Evolutionary conservation across 805 yeast species (phyloP), one percentile per base, ranked within the genome.

Genomic region (Hanseniaspora thailandica): DNA sequence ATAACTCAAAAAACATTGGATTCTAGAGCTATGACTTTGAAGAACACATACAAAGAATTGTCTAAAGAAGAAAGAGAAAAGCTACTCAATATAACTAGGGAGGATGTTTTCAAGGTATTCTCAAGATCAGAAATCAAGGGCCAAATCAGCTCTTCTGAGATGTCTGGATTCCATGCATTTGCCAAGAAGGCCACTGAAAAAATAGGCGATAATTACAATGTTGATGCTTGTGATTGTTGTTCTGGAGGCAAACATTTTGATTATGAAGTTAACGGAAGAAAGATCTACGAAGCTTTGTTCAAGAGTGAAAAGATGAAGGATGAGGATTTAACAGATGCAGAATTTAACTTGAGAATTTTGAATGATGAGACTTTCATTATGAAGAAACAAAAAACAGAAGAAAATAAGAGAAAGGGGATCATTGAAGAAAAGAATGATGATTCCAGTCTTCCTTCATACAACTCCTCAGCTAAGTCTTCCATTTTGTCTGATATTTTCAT

Each of bases 261-360:
- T 35, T 50, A 50, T 43, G 54, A 50, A 35, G 45, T 34, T 7
- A 46, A 46, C 12, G 54, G 47, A 5, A 43, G 43, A 22, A 50
- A 50, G 26, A 50, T 50, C 13, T 50, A 50, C 41, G 54, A 50
- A 19, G 47, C 54, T 6, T 35, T 50, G 26, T 50, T 41, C 15
- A 26, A 38, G 35, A 50, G 54, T 26, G 54, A 50, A 43, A 50
- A 43, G 34, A 43, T 50, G 47, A 50, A 50, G n/a, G 47, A 43
- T 28, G 47, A 40, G 13, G 39, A 45, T 7, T 34, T 50, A 17
- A 50, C 47, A 12, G 54, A 50, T 43, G 44, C 45, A 7, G 54
- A 50, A 30, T 50, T 50, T 35, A 50, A 50, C 17, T 31, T 50
- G 5, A 30, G 46, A 19, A 43, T 43, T 30, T 7, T 43, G 19